Evolutionary conservation across 495 filamentous ascomycete species (phyloP), one percentile per base, ranked within the genome.

Genomic region (Aspergillus coremiiformis): DNA sequence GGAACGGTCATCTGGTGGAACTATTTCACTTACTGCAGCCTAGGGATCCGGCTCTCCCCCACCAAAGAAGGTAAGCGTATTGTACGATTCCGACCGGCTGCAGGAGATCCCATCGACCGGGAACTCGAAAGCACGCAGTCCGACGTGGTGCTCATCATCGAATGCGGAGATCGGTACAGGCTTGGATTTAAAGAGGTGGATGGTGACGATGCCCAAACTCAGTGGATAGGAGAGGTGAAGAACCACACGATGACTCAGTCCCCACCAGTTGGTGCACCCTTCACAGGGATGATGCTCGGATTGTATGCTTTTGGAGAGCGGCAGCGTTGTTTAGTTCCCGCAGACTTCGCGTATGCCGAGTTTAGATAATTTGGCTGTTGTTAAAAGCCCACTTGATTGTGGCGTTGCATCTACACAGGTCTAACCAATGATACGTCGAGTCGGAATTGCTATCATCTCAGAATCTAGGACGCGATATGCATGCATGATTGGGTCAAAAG

Each of bases 271-370:
- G 71, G 73, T 0, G 65, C 62, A 0, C 47, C 57, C 1, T 74
- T 76, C 45, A 69, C 66, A 15, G 71, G 71, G 9, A 65, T 72
- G 62, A 72, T 75, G 72, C 50, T 74, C 29, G 72, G 73, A 0
- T 10, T 75, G 17, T 76, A 76, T 59, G 54, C 67, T n/a, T 72
- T 72, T 62, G 72, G 70, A 11, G 67, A 73, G 30, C 54, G 62
- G 0, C 68, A 75, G 30, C 50, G 60, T n/a, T 68, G 65, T 33
- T 52, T 69, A 33, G 56, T 48, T 15, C 69, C 73, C 7, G 73
- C 72, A 1, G 73, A 75, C 44, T 75, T 76, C 57, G 49, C 48
- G 19, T 69, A 71, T 60, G 68, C 60, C 8, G 53, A 56, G n/a
- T 56, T 67, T 39, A 22, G 37, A 52, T 56, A 15, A 45, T 26